Evolutionary conservation across 1,284 basidiomycete species (phyloP).

Genomic region (Rhodotorula sp.): DNA sequence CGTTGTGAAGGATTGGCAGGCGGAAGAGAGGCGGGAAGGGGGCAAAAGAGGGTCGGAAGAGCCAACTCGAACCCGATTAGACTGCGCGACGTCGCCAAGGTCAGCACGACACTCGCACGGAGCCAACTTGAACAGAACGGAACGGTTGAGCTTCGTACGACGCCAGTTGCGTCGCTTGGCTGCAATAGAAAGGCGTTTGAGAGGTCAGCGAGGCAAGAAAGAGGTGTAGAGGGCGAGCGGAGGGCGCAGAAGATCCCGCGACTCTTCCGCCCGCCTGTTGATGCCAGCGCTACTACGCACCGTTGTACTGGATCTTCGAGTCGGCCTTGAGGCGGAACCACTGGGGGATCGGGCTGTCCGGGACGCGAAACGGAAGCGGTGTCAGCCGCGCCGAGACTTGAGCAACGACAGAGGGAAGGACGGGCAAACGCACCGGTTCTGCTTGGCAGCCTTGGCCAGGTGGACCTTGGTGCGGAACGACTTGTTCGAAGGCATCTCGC

Average conservation of each 20-base stretch:
- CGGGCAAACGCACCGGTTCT: constrained; percentile 84
- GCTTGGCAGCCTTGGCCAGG: constrained; percentile 90
- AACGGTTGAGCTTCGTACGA: constrained; percentile 41
- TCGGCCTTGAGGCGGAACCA: constrained; percentile 45
- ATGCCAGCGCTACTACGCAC: background rate
- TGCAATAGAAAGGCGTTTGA: background rate
- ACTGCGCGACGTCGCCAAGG: too few relatives aligned
- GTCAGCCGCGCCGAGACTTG: background rate
- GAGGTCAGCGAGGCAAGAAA: background rate
- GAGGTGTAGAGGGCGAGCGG: background rate
- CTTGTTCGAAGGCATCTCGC: constrained; percentile 85
- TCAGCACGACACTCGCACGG: background rate
- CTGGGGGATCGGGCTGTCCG: constrained; percentile 42
- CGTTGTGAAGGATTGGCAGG: too few relatives aligned
- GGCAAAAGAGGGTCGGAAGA: too few relatives aligned
- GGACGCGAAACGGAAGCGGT: too few relatives aligned
- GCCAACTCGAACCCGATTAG: too few relatives aligned
- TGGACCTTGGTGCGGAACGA: constrained; percentile 93
- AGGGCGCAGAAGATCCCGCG: background rate
- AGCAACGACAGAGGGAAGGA: background rate
- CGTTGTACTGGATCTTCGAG: constrained; percentile 47
- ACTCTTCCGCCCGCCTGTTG: background rate
- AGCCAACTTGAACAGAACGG: background rate
- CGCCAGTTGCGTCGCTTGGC: constrained; percentile 45
- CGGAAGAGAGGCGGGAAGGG: too few relatives aligned